Evolutionary conservation across 768 basidiomycete species (phyloP).

Genomic region (Cystofilobasidium macerans): DNA sequence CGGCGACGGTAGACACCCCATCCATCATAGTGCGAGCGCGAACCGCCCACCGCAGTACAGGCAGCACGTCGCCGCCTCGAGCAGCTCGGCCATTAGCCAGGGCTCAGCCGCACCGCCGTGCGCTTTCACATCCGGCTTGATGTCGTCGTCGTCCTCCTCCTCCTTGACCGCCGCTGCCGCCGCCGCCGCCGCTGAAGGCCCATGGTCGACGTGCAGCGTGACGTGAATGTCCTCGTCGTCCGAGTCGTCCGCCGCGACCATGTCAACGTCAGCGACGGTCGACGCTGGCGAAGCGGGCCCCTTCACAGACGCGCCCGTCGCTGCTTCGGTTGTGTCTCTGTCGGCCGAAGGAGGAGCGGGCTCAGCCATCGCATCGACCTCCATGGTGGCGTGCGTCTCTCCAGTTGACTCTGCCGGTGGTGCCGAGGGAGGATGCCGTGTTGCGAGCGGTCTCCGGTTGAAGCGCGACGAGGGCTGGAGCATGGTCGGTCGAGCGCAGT

Average conservation of each 20-base stretch:
- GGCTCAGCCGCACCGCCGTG: background rate
- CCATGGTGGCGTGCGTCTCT: background rate
- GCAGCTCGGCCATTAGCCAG: conserved; percentile 7
- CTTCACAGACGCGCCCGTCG: background rate
- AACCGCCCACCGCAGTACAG: conserved; percentile 10
- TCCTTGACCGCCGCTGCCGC: background rate
- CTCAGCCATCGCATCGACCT: background rate
- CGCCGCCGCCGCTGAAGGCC: background rate
- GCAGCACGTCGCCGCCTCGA: conserved; percentile 7
- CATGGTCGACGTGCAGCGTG: background rate
- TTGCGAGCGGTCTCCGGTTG: background rate
- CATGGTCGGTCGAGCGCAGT: background rate
- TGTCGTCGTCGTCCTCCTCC: background rate
- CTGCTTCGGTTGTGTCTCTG: background rate
- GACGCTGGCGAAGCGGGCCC: background rate
- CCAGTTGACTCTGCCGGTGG: too few relatives aligned
- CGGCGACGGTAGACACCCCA: background rate
- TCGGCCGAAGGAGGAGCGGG: too few relatives aligned
- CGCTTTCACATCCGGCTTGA: background rate
- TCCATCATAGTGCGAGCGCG: background rate
- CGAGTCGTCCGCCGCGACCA: background rate
- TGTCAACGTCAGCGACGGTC: background rate
- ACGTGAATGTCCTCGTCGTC: background rate
- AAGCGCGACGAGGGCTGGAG: background rate
- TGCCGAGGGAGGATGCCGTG: background rate